Evolutionary conservation across 306 rosid species (phyloP).

Genomic region (Senna tora): DNA sequence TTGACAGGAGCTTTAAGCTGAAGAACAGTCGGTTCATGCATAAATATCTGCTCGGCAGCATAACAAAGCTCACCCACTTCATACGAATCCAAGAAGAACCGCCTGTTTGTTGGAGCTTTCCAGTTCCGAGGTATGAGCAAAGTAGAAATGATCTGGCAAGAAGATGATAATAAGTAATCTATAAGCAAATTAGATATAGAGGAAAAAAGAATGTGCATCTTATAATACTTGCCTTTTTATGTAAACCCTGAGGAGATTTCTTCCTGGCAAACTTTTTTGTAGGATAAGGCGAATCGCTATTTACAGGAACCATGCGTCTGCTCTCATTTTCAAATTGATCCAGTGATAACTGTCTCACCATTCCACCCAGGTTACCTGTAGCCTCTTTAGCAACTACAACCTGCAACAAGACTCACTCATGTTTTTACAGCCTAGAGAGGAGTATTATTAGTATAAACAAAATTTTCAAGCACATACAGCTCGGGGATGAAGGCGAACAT

Average conservation of each 20-base stretch:
- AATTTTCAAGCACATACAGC: slow-evolving; percentile 68
- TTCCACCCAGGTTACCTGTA: slow-evolving; percentile 87
- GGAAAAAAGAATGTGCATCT: background rate
- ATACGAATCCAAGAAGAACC: slow-evolving; percentile 92
- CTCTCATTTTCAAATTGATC: slow-evolving; percentile 99
- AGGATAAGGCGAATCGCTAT: slow-evolving; percentile 72
- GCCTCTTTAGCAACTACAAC: slow-evolving; percentile 98
- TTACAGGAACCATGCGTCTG: slow-evolving; percentile 88
- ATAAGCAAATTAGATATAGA: background rate
- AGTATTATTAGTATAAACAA: slow-evolving; percentile 28
- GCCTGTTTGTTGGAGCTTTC: slow-evolving; percentile 88
- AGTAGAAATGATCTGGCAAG: slow-evolving; percentile 74
- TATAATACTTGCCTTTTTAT: slow-evolving; percentile 69
- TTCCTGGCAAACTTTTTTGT: slow-evolving; percentile 83
- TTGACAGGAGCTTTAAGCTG: slow-evolving; percentile 95
- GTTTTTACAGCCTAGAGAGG: slow-evolving; percentile 39
- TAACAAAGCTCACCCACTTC: slow-evolving; percentile 99
- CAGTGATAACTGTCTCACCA: slow-evolving; percentile 94
- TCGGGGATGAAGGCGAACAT: slow-evolving; percentile 95
- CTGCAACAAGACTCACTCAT: slow-evolving; percentile 50
- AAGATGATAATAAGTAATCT: slow-evolving; percentile 25
- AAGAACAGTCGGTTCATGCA: slow-evolving; percentile 94
- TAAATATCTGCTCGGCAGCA: slow-evolving; percentile 97
- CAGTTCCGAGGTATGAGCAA: slow-evolving; percentile 92
- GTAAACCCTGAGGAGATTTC: slow-evolving; percentile 94